Evolutionary conservation across 148 eudicot genomes (phyloP), one percentile per base, ranked within the genome.

Genomic region (Nepenthes mirabilis): DNA sequence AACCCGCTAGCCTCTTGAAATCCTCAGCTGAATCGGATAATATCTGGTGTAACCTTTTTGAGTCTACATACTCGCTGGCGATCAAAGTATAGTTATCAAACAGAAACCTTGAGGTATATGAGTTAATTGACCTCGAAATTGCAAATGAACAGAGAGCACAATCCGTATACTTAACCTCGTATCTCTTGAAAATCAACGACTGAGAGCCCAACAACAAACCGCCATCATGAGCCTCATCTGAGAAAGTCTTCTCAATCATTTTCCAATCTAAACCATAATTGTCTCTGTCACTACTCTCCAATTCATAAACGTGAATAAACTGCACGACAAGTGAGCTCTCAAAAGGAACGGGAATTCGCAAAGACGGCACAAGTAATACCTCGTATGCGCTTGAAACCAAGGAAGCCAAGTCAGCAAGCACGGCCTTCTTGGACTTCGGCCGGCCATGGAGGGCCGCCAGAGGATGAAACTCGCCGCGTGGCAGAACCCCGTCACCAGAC

Each of bases 41-140:
- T 11, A 79, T 76, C 74, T 81, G 86, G 69, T 88, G 96, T 77
- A 88, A 67, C 34, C 73, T 79, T 69, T 85, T 88, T 1, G 96
- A 93, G 55, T 93, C 99, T 68, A 93, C 75, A 75, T 93, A 88
- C 79, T 93, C 95, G 13, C 94, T 88, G 37, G 86, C 99, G 56
- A 93, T 93, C 86, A 93, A 68, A 6, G 96, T 93, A 60, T 88
- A 86, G 56, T 93, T 93, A 73, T 88, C 96, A 72, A 93, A 93
- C 77, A 93, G 60, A 73, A 86, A 93, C 79, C 98, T 80, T 45
- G 96, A 88, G 2, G 98, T 88, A 63, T 93, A 93, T 1, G 95
- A 77, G 52, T 79, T 86, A 54, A 60, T 79, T 11, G 96, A 69
- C 77, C 86, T 82, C 0, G 89, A 66, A 62, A 93, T 63, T 1